Percentiles rank a stretch among this genome's conserved stretches.
Evolutionary conservation across 257 asterid genomes (phyloP).

Genomic region (Forsythia viridissima): DNA sequence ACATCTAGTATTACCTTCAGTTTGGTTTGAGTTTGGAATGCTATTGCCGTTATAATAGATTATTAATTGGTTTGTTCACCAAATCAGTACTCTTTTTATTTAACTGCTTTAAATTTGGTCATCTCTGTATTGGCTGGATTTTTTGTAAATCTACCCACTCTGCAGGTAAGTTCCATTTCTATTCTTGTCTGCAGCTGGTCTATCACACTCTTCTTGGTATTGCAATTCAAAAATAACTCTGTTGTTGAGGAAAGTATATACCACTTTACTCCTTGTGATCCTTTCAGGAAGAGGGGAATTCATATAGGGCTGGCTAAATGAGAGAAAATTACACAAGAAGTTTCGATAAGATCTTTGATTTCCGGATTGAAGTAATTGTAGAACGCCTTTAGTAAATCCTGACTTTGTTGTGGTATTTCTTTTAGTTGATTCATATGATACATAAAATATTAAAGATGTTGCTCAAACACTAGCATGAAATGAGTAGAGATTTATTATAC

Average conservation of each 20-base stretch:
- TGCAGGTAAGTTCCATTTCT: neutral
- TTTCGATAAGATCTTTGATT: constrained; percentile 6
- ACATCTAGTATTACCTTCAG: neutral
- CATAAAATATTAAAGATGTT: neutral
- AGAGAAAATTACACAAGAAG: constrained; percentile 9
- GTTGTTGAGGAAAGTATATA: neutral
- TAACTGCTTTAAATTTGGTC: constrained; percentile 5
- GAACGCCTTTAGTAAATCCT: neutral
- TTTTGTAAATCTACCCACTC: neutral
- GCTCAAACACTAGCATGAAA: constrained; percentile 4
- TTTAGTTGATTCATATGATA: neutral
- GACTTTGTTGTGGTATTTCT: neutral
- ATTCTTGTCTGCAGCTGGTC: constrained; percentile 18
- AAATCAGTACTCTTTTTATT: constrained; percentile 3
- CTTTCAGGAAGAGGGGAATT: neutral
- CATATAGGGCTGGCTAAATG: neutral
- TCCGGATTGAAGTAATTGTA: neutral
- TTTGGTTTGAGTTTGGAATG: constrained; percentile 16
- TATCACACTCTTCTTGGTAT: constrained; percentile 10
- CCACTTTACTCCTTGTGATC: constrained; percentile 12
- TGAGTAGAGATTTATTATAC: constrained; percentile 5
- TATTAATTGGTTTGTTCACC: constrained; percentile 4
- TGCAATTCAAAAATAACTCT: neutral
- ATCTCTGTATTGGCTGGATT: neutral
- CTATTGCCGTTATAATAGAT: neutral